Percentiles rank a stretch among this genome's conserved stretches.
These are phyloP conservation scores for Xerocomus brunneocitrinus DNA, from an alignment of 768 basidiomycete species.

Conservation along the genomic window DNA sequence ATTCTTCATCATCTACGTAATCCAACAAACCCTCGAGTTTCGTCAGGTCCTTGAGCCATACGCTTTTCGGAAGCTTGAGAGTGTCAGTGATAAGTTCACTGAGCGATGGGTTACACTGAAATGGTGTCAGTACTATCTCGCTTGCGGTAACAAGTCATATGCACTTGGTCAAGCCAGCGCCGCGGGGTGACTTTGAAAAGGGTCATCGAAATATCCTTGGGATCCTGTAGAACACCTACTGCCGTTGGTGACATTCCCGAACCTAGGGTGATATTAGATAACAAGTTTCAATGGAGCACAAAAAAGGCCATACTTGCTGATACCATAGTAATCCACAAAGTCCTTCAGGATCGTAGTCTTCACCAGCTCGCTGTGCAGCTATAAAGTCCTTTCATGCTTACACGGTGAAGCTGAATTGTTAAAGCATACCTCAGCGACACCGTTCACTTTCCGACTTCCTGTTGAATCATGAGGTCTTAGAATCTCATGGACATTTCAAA, in stretches of 20 bases:
- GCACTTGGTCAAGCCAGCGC: slow-evolving; percentile 81
- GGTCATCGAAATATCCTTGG: not conserved
- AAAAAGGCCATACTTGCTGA: slow-evolving; percentile 54
- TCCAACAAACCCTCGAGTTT: slow-evolving; percentile 76
- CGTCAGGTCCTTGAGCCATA: slow-evolving; percentile 82
- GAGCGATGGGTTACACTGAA: slow-evolving; percentile 82
- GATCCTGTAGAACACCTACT: slow-evolving; percentile 41
- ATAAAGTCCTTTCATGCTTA: not conserved
- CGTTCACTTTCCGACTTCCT: slow-evolving; percentile 86
- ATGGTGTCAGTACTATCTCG: slow-evolving; percentile 1
- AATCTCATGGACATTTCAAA: not conserved
- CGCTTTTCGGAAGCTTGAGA: slow-evolving; percentile 65
- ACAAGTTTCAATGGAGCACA: not conserved
- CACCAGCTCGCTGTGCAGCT: slow-evolving; percentile 88
- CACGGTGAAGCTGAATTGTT: not conserved
- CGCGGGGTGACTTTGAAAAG: slow-evolving; percentile 70
- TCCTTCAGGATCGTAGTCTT: slow-evolving; percentile 80
- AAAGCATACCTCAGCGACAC: slow-evolving; percentile 76
- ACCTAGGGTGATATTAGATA: slow-evolving; percentile 38
- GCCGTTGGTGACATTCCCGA: slow-evolving; percentile 91
- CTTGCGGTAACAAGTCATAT: not conserved
- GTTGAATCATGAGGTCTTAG: slow-evolving; percentile 1
- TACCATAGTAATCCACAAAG: slow-evolving; percentile 89
- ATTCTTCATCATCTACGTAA: slow-evolving; percentile 63
- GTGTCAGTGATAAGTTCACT: slow-evolving; percentile 81